Evolutionary conservation across 495 filamentous ascomycete genomes (phyloP).

Genomic region (Lepraria neglecta): DNA sequence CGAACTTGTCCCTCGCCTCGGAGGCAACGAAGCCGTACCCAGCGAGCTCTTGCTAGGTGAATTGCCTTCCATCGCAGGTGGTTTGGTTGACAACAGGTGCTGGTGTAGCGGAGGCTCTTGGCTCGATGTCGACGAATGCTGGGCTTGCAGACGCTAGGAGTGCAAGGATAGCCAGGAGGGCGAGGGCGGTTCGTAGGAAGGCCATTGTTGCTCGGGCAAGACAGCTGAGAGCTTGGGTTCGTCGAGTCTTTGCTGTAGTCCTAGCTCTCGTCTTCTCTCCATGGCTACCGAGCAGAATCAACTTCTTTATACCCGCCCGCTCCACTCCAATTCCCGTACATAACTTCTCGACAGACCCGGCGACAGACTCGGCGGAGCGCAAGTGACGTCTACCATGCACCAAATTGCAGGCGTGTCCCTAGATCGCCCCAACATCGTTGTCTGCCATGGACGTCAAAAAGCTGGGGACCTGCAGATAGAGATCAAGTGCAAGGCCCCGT

Average conservation of each 20-base stretch:
- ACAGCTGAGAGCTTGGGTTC: not conserved
- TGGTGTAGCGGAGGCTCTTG: slow-evolving; percentile 1
- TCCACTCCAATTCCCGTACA: not conserved
- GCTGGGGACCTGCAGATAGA: slow-evolving; percentile 13
- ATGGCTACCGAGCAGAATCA: not conserved
- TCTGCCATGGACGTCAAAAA: not conserved
- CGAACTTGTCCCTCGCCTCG: slow-evolving; percentile 60
- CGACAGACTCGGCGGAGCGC: not conserved
- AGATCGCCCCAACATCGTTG: too few relatives aligned
- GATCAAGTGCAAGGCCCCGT: slow-evolving; percentile 7
- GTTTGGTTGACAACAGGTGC: slow-evolving; percentile 43
- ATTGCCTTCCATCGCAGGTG: slow-evolving; percentile 57
- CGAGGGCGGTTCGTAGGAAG: slow-evolving; percentile 6
- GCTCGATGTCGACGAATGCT: not conserved
- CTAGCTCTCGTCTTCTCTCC: not conserved
- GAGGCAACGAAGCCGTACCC: slow-evolving; percentile 61
- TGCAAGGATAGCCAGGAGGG: not conserved
- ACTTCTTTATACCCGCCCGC: not conserved
- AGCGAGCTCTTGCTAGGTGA: slow-evolving; percentile 61
- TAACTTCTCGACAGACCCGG: too few relatives aligned
- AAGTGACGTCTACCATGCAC: not conserved
- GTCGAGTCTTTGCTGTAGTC: not conserved
- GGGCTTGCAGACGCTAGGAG: slow-evolving; percentile 10
- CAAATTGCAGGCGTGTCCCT: too few relatives aligned
- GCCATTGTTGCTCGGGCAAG: not conserved